Conservation (phyloP, 257 asterid genomes). For the Fraxinus excelsior region DNA sequence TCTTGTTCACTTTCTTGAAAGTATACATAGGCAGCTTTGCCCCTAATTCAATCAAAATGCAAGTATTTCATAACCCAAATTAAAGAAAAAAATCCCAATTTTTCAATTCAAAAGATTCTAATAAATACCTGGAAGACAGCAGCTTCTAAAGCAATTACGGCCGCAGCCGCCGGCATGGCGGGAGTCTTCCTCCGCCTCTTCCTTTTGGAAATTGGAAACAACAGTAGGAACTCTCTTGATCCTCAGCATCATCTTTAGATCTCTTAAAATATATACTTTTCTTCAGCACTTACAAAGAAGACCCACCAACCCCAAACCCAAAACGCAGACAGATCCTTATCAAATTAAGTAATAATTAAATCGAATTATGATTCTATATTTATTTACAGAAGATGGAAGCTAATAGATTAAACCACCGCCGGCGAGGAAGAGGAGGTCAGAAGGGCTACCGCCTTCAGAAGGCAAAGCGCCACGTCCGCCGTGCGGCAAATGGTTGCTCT, state of each 20-base stretch:
- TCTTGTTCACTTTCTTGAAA: conserved; percentile 45
- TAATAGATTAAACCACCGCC: conserved; percentile 71
- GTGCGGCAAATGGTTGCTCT: conserved; percentile 93
- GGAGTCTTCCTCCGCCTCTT: conserved; percentile 58
- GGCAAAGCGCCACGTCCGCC: conserved; percentile 99
- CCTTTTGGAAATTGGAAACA: conserved; percentile 81
- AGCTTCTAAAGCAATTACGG: conserved; percentile 76
- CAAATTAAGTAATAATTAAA: not conserved
- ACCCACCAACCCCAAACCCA: not conserved
- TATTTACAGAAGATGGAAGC: conserved; percentile 3
- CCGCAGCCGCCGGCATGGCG: conserved; percentile 61
- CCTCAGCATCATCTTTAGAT: conserved; percentile 55
- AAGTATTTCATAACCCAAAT: conserved; percentile 4
- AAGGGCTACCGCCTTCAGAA: conserved; percentile 98
- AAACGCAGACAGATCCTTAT: conserved; percentile 11
- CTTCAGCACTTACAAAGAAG: not conserved
- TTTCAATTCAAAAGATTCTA: not conserved
- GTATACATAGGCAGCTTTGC: conserved; percentile 78
- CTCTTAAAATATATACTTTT: not conserved
- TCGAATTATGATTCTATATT: not conserved
- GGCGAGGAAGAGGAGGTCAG: conserved; percentile 98
- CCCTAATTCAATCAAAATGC: conserved; percentile 41
- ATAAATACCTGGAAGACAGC: conserved; percentile 73
- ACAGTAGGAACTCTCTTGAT: conserved; percentile 88
- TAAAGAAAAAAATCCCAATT: not conserved